phyloP scores from a whole-genome alignment of 176 grass and related monocot genomes.

The Cenchrus fungigraminus region DNA sequence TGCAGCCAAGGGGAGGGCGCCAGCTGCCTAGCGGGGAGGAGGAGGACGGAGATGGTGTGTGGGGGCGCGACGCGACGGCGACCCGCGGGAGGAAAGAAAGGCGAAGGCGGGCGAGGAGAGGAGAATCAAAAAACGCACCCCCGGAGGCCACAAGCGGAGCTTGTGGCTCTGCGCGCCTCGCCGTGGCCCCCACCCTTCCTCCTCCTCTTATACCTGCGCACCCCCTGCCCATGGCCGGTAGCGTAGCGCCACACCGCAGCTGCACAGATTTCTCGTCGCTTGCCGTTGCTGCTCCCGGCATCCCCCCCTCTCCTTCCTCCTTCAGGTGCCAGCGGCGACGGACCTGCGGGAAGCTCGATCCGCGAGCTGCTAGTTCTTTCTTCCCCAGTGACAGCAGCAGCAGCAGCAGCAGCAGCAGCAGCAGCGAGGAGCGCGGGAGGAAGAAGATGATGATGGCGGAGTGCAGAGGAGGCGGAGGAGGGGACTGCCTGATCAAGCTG shows the following conservation, averaged over 20 bases:
- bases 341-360: not conserved
- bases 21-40: not conserved
- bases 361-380: too few species aligned
- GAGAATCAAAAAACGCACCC: conserved; percentile 67
- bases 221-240: conserved; percentile 12
- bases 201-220: conserved; percentile 22
- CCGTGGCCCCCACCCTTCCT: conserved; percentile 33
- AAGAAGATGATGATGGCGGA: conserved; percentile 25
- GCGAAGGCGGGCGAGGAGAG: not conserved
- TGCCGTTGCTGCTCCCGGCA: too few species aligned
- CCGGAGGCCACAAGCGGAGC: conserved; percentile 56
- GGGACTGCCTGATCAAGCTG: conserved; percentile 63
- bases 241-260: not conserved
- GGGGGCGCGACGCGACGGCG: not conserved
- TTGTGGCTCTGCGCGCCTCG: conserved; percentile 60
- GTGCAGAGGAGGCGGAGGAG: conserved; percentile 31
- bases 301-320: too few species aligned
- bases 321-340: too few species aligned
- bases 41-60: not conserved
- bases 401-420: not conserved
- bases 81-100: conserved; percentile 6
- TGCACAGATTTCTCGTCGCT: not conserved
- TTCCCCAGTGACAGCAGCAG: too few species aligned
- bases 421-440: too few species aligned
- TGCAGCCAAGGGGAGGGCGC: not conserved